Conservation (phyloP, 257 asterid species). For the Nicotiana undulata region DNA sequence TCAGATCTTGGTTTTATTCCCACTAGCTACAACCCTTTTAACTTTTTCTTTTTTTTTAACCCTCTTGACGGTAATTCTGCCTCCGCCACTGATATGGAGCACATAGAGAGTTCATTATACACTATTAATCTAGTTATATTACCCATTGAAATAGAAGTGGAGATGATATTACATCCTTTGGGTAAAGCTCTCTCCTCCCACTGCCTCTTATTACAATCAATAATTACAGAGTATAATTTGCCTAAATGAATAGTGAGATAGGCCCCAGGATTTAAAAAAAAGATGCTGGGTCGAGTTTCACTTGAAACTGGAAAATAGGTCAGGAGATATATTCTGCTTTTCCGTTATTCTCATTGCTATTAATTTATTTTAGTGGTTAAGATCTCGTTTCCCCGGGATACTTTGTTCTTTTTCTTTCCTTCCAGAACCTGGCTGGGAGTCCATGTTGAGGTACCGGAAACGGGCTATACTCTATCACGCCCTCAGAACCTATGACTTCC, state of each 20-base stretch:
- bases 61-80: no score
- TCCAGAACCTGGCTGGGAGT: slow-evolving; percentile 55
- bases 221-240: neutral
- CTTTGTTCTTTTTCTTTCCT: slow-evolving; percentile 22
- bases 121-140: no score
- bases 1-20: no score
- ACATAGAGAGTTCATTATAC: neutral
- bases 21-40: no score
- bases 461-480: slow-evolving; percentile 50
- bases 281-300: neutral
- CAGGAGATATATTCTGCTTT: neutral
- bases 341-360: neutral
- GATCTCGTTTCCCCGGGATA: neutral
- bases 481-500: slow-evolving; percentile 45
- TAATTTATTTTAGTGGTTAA: neutral
- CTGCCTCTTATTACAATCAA: neutral
- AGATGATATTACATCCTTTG: neutral
- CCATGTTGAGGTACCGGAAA: slow-evolving; percentile 75
- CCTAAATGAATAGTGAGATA: neutral
- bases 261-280: slow-evolving; percentile 1
- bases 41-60: no score
- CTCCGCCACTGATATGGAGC: no score
- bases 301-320: neutral
- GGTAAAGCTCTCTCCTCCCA: neutral
- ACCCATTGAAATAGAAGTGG: neutral